These are phyloP conservation scores for Castanopsis chinensis DNA, from an alignment of 306 rosid species.

Conservation along the genomic window DNA sequence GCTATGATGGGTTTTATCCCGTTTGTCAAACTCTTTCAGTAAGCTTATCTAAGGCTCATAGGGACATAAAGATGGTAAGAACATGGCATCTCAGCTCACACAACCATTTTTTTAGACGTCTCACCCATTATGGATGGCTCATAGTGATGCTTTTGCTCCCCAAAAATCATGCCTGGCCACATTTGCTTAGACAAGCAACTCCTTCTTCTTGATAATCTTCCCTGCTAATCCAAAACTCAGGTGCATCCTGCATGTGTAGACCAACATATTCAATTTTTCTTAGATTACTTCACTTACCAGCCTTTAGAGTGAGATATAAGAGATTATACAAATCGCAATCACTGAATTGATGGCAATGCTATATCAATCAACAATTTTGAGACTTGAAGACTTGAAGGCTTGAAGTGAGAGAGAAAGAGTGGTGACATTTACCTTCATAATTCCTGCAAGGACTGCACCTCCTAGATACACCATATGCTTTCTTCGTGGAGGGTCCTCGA, in stretches of 20 bases:
- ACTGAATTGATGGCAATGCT: neutral
- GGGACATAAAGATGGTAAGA: conserved; percentile 12
- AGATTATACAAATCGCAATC: neutral
- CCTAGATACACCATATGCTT: conserved; percentile 99
- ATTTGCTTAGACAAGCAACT: conserved; percentile 75
- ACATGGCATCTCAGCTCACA: conserved; percentile 20
- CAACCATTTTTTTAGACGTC: conserved; percentile 30
- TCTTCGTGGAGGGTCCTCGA: conserved; percentile 98
- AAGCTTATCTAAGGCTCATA: conserved; percentile 17
- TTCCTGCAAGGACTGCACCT: conserved; percentile 98
- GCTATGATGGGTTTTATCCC: conserved; percentile 2
- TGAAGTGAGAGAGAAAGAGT: neutral
- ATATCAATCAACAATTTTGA: neutral
- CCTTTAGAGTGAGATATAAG: neutral
- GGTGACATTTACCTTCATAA: conserved; percentile 75
- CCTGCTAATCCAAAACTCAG: conserved; percentile 95
- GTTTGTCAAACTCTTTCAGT: conserved; percentile 10
- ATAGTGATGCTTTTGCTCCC: conserved; percentile 20
- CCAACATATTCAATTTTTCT: conserved; percentile 32
- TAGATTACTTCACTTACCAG: conserved; percentile 11
- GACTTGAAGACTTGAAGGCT: neutral
- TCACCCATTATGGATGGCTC: neutral
- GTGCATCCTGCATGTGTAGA: conserved; percentile 76
- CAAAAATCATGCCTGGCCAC: conserved; percentile 79
- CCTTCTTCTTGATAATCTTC: conserved; percentile 99